Percentiles rank a stretch among this genome's conserved stretches.
Evolutionary conservation across 2,329 filamentous ascomycete genomes (phyloP).

Genomic region (Aspergillus vadensis): DNA sequence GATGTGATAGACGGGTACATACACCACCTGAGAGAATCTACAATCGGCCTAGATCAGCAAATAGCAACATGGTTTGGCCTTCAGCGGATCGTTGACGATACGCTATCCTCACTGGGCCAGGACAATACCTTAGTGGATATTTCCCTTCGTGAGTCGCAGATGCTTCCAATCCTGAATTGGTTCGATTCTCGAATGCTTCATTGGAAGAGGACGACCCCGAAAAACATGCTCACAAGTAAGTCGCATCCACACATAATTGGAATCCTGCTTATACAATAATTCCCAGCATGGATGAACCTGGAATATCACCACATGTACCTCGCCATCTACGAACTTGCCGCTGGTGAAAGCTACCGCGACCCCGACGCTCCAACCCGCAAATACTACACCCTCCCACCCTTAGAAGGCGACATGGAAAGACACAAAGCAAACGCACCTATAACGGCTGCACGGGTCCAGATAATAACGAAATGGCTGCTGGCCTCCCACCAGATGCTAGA

Average conservation of each 20-base stretch:
- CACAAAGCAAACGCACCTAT: background rate
- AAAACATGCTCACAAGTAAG: constrained; percentile 4
- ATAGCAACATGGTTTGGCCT: constrained; percentile 3
- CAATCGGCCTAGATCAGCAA: background rate
- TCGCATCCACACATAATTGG: too few relatives aligned
- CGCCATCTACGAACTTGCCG: constrained; percentile 38
- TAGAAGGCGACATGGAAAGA: constrained; percentile 3
- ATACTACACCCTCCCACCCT: constrained; percentile 6
- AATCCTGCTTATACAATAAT: background rate
- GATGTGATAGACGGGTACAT: constrained; percentile 1
- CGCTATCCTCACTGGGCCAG: background rate
- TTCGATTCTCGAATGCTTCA: constrained; percentile 4
- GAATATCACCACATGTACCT: constrained; percentile 31
- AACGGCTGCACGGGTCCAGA: background rate
- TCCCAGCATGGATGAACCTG: background rate
- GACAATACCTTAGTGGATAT: background rate
- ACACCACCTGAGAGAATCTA: background rate
- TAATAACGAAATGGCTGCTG: constrained; percentile 2
- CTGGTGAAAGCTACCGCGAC: constrained; percentile 29
- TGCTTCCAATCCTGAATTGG: constrained; percentile 6
- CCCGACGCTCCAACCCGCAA: constrained; percentile 1
- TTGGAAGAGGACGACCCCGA: background rate
- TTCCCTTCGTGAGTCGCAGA: background rate
- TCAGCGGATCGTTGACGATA: constrained; percentile 3
- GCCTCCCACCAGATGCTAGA: constrained; percentile 3